phyloP scores from a whole-genome alignment of 2,329 filamentous ascomycete species.

The Graphilbum fragrans region DNA sequence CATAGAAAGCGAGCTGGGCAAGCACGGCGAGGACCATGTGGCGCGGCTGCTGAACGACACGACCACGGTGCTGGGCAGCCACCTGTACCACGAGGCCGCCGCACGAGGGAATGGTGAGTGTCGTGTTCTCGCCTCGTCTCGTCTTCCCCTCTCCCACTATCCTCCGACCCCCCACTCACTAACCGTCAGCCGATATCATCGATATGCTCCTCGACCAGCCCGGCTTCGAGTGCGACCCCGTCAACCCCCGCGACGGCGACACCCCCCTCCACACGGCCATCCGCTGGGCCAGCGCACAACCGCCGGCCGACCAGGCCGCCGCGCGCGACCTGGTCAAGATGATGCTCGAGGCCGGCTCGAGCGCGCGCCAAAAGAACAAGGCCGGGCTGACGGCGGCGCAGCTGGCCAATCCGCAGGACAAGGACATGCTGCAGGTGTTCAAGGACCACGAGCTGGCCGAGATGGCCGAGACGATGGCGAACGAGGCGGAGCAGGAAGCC shows the following conservation, averaged over 20 bases:
- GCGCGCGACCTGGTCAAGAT: slow-evolving; percentile 61
- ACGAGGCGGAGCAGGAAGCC: slow-evolving; percentile 41
- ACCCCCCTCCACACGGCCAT: slow-evolving; percentile 72
- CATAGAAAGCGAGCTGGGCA: slow-evolving; percentile 32
- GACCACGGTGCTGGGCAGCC: slow-evolving; percentile 74
- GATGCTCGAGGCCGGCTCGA: slow-evolving; percentile 67
- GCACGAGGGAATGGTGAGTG: slow-evolving; percentile 68
- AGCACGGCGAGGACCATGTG: slow-evolving; percentile 49
- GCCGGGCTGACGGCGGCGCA: slow-evolving; percentile 59
- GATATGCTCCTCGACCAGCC: slow-evolving; percentile 75
- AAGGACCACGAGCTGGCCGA: slow-evolving; percentile 47
- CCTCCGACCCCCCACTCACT: no score
- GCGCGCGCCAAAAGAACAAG: slow-evolving; percentile 51
- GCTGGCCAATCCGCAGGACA: slow-evolving; percentile 61
- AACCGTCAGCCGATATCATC: slow-evolving; percentile 56
- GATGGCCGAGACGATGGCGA: slow-evolving; percentile 37
- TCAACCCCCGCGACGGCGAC: slow-evolving; percentile 59
- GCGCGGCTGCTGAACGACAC: slow-evolving; percentile 75
- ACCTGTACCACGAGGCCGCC: slow-evolving; percentile 83
- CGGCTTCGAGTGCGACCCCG: slow-evolving; percentile 72
- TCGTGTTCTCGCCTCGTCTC: not conserved
- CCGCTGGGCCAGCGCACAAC: slow-evolving; percentile 61
- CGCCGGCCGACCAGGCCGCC: slow-evolving; percentile 48
- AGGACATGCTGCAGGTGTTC: slow-evolving; percentile 47
- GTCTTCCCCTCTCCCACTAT: not conserved